A percentile compares a stretch with the other conserved stretches of the same genome.
Conservation (phyloP, 2,329 filamentous ascomycete genomes). For the Corniculantispora saksenae region DNA sequence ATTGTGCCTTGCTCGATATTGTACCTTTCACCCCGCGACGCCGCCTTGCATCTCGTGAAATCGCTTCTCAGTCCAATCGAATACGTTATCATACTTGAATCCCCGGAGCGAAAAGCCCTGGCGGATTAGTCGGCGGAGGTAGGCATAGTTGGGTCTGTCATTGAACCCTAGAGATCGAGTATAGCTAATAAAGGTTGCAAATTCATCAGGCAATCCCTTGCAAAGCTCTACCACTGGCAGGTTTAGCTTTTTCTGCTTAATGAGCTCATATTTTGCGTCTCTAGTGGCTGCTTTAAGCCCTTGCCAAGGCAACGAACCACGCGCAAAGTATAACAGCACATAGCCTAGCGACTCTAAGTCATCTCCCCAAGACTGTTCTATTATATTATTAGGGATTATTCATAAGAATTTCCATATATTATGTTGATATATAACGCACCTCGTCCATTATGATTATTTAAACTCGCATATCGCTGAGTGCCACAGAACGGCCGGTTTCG, state of each 20-base stretch:
- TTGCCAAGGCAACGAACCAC: constrained; percentile 72
- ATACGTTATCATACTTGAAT: too few relatives aligned
- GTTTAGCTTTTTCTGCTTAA: constrained; percentile 99
- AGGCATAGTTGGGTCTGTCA: constrained; percentile 97
- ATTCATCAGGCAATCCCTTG: constrained; percentile 93
- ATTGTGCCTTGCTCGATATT: too few relatives aligned
- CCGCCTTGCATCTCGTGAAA: too few relatives aligned
- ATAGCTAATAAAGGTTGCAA: constrained; percentile 96
- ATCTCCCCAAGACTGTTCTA: constrained; percentile 92
- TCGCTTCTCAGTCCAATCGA: too few relatives aligned
- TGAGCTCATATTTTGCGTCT: constrained; percentile 99
- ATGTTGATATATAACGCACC: too few relatives aligned
- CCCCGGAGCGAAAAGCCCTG: too few relatives aligned
- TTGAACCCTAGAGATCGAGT: constrained; percentile 98
- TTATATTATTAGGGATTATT: too few relatives aligned
- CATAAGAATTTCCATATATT: too few relatives aligned
- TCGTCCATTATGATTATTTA: constrained; percentile 97
- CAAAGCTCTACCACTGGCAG: constrained; percentile 96
- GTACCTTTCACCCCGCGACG: too few relatives aligned
- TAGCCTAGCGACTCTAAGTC: constrained; percentile 86
- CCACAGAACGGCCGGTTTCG: constrained; percentile 95
- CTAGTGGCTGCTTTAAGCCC: constrained; percentile 73
- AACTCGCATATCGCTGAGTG: constrained; percentile 98
- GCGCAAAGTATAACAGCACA: constrained; percentile 74
- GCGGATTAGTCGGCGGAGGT: constrained; percentile 93